These are phyloP conservation scores for Pichia sp. DNA, from an alignment of 1,139 yeast species.

Conservation along the genomic window DNA sequence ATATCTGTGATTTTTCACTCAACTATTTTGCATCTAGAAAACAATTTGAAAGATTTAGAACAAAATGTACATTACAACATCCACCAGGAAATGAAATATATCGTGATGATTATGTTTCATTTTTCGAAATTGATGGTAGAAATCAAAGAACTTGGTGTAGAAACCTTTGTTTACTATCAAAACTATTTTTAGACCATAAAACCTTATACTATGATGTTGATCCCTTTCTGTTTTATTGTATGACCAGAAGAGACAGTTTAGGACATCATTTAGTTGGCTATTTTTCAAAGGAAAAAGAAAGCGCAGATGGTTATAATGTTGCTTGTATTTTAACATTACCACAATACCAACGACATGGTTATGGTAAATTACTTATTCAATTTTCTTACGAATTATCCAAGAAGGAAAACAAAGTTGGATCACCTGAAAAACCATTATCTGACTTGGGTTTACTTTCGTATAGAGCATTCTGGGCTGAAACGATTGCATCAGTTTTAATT, in stretches of 20 bases:
- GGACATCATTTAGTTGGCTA: constrained; percentile 96
- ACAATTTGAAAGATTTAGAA: constrained; percentile 86
- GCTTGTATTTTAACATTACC: constrained; percentile 96
- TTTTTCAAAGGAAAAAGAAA: constrained; percentile 93
- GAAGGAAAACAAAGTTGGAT: constrained; percentile 84
- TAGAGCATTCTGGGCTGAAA: constrained; percentile 95
- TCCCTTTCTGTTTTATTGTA: constrained; percentile 89
- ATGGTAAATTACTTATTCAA: constrained; percentile 83
- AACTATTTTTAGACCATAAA: constrained; percentile 88
- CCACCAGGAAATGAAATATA: constrained; percentile 99
- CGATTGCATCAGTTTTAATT: constrained; percentile 65
- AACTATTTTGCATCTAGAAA: constrained; percentile 83
- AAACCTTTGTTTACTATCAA: constrained; percentile 80
- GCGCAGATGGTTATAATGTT: constrained; percentile 91
- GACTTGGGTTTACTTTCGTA: constrained; percentile 90
- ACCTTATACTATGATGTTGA: constrained; percentile 95
- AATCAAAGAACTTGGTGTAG: constrained; percentile 96
- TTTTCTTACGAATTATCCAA: constrained; percentile 86
- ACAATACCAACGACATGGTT: constrained; percentile 92
- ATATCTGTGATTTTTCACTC: constrained; percentile 85
- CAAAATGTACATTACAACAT: constrained; percentile 79
- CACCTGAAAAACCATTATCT: constrained; percentile 95
- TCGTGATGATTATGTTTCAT: constrained; percentile 73
- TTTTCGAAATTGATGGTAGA: constrained; percentile 95
- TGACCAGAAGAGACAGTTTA: constrained; percentile 80